Base-by-base conservation (phyloP, 495 filamentous ascomycete species). In the Hypomontagnella submonticulosa region DNA sequence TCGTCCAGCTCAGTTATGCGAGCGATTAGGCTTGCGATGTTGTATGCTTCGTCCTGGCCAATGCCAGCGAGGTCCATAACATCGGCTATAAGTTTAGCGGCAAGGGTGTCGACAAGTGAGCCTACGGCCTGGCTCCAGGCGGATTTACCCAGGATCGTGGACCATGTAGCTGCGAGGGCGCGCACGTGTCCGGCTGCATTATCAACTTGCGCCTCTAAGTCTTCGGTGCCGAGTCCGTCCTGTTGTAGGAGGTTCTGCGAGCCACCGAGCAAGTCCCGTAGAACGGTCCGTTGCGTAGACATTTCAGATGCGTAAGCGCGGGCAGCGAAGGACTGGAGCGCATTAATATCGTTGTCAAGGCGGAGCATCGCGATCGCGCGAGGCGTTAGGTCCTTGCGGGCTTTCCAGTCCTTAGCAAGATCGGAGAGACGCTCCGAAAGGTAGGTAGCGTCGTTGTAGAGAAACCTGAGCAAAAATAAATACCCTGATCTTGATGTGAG, bases 401-500 rank as follows among this genome's bases (percentile, higher is more conserved):
- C 52, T 62, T 78, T 81, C 82, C 77, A 85, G n/a, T 86, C 73
- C 8, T 79, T 71, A 0, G 81, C 66, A 42, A 92, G 80, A 10
- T 85, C 76, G n/a, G 80, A 78, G n/a, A 98, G 83, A 32, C 83
- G 80, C 53, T 90, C 87, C 0, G 91, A 84, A 2, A 99, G 83
- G 67, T 92, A 93, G 20, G 85, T 79, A 47, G 90, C 87, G 72
- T 99, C 95, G 69, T 99, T 98, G 75, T 98, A 99, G 41, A 97
- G 82, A 64, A 89, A 92, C 84, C 85, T 87, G 15, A 30, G 51
- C 0, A 37, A 58, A 27, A 71, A 69, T 69, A 66, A 67, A 48
- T 36, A 42, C n/a, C 13, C 8, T 18, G n/a, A 12, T 8, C 11
- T 12, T 2, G 33, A 8, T 7, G 7, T 27, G 48, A 15, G 1